A percentile compares a stretch with the other conserved stretches of the same genome.
Evolutionary conservation across 2,329 filamentous ascomycete species (phyloP).

Genomic region (Clonostachys rhizophaga): DNA sequence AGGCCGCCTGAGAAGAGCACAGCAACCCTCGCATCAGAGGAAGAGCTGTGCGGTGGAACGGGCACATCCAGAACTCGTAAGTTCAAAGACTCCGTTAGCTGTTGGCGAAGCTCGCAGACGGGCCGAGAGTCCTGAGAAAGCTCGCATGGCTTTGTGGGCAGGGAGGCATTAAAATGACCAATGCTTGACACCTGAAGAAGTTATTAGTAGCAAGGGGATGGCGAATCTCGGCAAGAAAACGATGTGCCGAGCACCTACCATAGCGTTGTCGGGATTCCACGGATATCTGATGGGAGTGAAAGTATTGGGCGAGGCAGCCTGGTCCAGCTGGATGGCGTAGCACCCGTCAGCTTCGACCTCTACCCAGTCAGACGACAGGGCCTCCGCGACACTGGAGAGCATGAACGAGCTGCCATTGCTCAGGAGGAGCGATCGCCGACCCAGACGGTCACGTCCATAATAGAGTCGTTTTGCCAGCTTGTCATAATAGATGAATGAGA

Average conservation of each 20-base stretch:
- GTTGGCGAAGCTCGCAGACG: conserved; percentile 46
- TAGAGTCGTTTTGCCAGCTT: conserved; percentile 56
- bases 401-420: conserved; percentile 44
- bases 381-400: conserved; percentile 68
- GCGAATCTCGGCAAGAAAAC: too few relatives aligned
- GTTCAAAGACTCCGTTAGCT: conserved; percentile 57
- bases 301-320: not conserved
- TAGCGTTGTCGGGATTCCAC: too few relatives aligned
- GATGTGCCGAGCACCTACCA: too few relatives aligned
- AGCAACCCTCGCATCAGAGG: conserved; percentile 54
- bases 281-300: too few relatives aligned
- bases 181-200: conserved; percentile 46
- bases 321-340: conserved; percentile 58
- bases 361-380: conserved; percentile 49
- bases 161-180: conserved; percentile 42
- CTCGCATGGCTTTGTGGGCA: conserved; percentile 24
- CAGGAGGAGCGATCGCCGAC: conserved; percentile 74
- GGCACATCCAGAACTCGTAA: conserved; percentile 65
- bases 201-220: conserved; percentile 12
- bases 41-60: conserved; percentile 34
- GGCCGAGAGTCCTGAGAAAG: conserved; percentile 30
- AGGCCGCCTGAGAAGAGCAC: conserved; percentile 92
- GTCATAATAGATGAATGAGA: conserved; percentile 85
- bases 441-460: conserved; percentile 83
- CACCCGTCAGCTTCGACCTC: conserved; percentile 86